Conservation (phyloP, 441 rosid genomes). For the Erodium trifolium region DNA sequence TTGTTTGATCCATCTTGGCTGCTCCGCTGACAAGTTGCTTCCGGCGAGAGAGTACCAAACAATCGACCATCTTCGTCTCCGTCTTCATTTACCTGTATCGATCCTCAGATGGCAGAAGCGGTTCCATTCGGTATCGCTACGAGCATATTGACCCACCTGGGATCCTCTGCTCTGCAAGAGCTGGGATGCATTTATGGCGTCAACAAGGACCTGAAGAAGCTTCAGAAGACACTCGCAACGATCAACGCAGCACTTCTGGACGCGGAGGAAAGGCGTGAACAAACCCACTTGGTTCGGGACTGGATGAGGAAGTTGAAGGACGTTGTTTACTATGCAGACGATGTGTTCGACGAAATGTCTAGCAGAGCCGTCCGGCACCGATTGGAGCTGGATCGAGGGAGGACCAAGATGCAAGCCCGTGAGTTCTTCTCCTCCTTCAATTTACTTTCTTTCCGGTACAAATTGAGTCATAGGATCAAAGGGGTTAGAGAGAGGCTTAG, state of each 20-base stretch:
- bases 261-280: constrained; percentile 16
- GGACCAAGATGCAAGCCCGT: constrained; percentile 15
- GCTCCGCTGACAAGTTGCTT: not conserved
- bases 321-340: constrained; percentile 17
- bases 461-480: not conserved
- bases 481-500: not conserved
- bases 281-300: not conserved
- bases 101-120: constrained; percentile 2
- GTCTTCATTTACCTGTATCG: not conserved
- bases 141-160: not conserved
- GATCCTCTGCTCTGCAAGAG: constrained; percentile 2
- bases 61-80: not conserved
- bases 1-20: not conserved
- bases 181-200: not conserved
- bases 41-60: not conserved
- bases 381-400: constrained; percentile 19
- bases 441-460: not conserved
- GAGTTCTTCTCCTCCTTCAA: constrained; percentile 2
- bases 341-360: constrained; percentile 28
- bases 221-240: not conserved
- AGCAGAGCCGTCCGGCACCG: constrained; percentile 25
- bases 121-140: constrained; percentile 1
- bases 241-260: constrained; percentile 8
- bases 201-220: constrained; percentile 4
- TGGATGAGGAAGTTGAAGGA: constrained; percentile 15